Evolutionary conservation across 371 early-diverging fungal genomes (phyloP), one percentile per base, ranked within the genome.

Genomic region (Actinomucor elegans): DNA sequence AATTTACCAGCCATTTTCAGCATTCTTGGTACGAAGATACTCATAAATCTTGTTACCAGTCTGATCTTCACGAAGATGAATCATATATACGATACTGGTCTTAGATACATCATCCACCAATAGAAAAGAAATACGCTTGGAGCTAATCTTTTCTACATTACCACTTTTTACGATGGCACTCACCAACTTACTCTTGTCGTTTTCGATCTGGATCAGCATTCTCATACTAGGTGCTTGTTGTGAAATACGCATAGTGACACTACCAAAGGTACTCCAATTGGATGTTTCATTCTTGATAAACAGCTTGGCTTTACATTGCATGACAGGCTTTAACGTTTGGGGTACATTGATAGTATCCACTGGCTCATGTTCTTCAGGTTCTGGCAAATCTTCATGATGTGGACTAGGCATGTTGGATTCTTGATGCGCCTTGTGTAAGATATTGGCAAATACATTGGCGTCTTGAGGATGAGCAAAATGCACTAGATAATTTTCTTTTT

Each of bases 141-240:
- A 43, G 5, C 48, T 57, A 20, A 68, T 56, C 32, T 51, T 60
- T 52, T 73, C 69, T 6, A 77, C 73, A 23, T 73, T 73, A n/a
- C 67, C 60, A 51, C 77, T 77, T 35, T 53, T 65, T 2, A 77
- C 69, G 20, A 67, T 44, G 0, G 73, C 59, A 43, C 71, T 73
- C 3, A 73, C 69, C n/a, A 77, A 41, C 23, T 61, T 68, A 8
- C 54, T 59, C 31, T 77, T 77, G n/a, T 71, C 66, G 28, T 73
- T 71, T 42, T 77, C 69, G n/a, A 77, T 73, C 15, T 69, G 59
- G 37, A 77, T 68, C 50, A 73, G 57, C 67, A 69, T 69, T 24
- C 69, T 49, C 55, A 69, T 44, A 36, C 73, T 73, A 14, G 77
- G 77, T 20, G 60, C 34, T 37, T 77, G 77, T 27, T 71, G 69